Base-by-base conservation (phyloP, 1,284 basidiomycete genomes). In the Xerocomus minutiporus region DNA sequence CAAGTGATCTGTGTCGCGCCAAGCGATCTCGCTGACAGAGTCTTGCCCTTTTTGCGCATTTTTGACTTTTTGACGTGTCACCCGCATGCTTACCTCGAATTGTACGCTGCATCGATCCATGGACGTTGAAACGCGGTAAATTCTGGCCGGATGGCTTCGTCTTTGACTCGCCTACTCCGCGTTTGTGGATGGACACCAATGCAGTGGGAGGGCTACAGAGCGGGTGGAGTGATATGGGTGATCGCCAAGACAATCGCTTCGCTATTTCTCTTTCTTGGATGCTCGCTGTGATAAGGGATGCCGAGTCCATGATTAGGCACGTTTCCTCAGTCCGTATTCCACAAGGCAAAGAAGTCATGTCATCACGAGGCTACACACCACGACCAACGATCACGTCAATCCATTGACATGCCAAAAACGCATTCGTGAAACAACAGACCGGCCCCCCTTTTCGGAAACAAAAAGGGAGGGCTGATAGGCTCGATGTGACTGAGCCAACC, bases 31-130 rank as follows among this genome's bases (percentile, higher is more conserved):
- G 17, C 12, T 26, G 23, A 6, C n/a, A 5, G 8, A 3, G n/a
- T 20, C 20, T 23, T 25, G 6, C 31, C 44, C 44, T 32, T 45
- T 45, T 45, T 23, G 44, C 31, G 20, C 44, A 20, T 34, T 45
- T 45, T 45, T 45, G 44, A 34, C 44, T 45, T 45, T 45, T 45
- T 45, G 44, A 15, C 44, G 34, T 31, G 40, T 42, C 15, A 15
- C 11, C 3, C 8, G 42, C 42, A 17, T n/a, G 4, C 41, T 11
- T 31, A 17, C 42, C 26, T 42, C 15, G 40, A 42, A 6, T 26
- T 12, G 39, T 13, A 39, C 29, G 36, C 15, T 28, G 40, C 6
- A 26, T 25, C 9, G 36, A 23, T 9, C 15, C 17, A 38, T 38
- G 17, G n/a, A 43, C 15, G 15, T 13, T 28, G 42, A 43, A 9